phyloP scores from a whole-genome alignment of 192 early-diverging fungal genomes.

The Kickxella alabastrina region DNA sequence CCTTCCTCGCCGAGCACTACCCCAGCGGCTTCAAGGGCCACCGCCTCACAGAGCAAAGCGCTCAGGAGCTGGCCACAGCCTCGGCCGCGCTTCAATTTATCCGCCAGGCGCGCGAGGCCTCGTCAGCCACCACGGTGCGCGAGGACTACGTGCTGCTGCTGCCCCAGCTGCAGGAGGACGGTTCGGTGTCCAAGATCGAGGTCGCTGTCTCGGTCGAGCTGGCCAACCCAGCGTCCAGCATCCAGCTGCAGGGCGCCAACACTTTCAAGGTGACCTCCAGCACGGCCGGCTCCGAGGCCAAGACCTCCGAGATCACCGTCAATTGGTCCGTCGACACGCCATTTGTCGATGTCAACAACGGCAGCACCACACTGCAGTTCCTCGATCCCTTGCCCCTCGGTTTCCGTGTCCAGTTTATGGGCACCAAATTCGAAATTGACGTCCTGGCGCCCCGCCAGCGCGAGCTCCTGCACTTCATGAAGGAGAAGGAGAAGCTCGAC shows the following conservation, averaged over 20 bases:
- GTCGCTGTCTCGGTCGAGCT: conserved; percentile 7
- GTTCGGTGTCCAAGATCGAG: conserved; percentile 32
- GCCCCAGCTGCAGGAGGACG: conserved; percentile 53
- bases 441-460: conserved; percentile 62
- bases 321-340: conserved; percentile 76
- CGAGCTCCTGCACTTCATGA: conserved; percentile 66
- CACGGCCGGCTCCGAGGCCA: conserved; percentile 17
- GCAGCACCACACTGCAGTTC: conserved; percentile 63
- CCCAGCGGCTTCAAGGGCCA: conserved; percentile 83
- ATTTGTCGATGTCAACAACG: conserved; percentile 54
- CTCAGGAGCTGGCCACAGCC: conserved; percentile 62
- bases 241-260: conserved; percentile 19
- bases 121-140: not conserved
- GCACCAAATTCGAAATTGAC: conserved; percentile 77
- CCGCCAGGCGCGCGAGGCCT: conserved; percentile 52
- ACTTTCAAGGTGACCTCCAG: conserved; percentile 10
- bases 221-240: not conserved
- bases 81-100: conserved; percentile 65
- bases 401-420: conserved; percentile 75
- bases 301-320: conserved; percentile 33
- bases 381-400: conserved; percentile 70
- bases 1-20: conserved; percentile 86
- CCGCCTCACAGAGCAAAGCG: conserved; percentile 48
- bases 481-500: conserved; percentile 69
- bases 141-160: conserved; percentile 15